Conservation (phyloP, 202 grass and related monocot genomes). For the Zoysia matrella region DNA sequence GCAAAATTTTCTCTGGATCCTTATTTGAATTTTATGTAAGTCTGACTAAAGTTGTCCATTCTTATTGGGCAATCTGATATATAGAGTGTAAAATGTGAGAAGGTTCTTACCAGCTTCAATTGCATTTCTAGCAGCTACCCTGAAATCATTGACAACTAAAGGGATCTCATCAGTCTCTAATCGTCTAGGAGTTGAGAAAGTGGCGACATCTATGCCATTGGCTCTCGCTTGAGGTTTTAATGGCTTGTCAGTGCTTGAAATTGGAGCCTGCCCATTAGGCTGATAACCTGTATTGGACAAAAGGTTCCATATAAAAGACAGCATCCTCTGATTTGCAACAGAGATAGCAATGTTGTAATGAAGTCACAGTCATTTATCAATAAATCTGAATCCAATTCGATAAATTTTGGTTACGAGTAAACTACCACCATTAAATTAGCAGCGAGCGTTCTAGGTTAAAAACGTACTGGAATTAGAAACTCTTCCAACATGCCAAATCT, state of each 20-base stretch:
- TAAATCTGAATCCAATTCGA: constrained; percentile 22
- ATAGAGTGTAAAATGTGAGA: constrained; percentile 4
- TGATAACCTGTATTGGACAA: constrained; percentile 60
- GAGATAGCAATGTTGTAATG: background rate
- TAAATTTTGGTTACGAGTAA: constrained; percentile 1
- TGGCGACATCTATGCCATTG: constrained; percentile 49
- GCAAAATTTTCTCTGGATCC: background rate
- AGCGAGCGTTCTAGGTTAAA: background rate
- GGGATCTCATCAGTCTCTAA: constrained; percentile 79
- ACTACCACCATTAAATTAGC: background rate
- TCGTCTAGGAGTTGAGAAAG: constrained; percentile 56
- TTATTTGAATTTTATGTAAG: constrained; percentile 5
- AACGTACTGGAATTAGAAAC: constrained; percentile 51
- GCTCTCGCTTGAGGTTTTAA: constrained; percentile 54
- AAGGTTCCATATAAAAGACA: background rate
- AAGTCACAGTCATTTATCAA: background rate
- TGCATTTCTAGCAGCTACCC: constrained; percentile 84
- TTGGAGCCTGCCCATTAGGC: constrained; percentile 79
- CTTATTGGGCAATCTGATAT: background rate
- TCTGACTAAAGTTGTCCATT: background rate
- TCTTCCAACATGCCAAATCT: constrained; percentile 61
- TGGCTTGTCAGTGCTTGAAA: constrained; percentile 79
- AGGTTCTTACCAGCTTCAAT: constrained; percentile 72
- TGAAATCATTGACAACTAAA: constrained; percentile 68
- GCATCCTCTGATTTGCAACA: background rate